Evolutionary conservation across 2,329 filamentous ascomycete genomes (phyloP).

Genomic region (Rugonectria rugulosa): DNA sequence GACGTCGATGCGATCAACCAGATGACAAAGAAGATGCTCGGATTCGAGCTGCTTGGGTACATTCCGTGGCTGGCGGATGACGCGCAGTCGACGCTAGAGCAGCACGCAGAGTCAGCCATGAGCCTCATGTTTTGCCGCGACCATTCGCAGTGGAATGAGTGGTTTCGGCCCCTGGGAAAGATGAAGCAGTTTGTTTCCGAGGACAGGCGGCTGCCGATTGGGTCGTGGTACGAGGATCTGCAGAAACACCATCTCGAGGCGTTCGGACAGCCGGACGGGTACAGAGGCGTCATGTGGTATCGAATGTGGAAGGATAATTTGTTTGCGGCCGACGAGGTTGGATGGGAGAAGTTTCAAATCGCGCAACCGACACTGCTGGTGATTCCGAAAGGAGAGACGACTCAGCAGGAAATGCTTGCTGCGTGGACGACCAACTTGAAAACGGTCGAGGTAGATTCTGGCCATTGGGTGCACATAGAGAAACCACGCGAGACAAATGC

Average conservation of each 20-base stretch:
- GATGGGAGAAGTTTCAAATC: conserved; percentile 24
- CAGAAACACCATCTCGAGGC: conserved; percentile 33
- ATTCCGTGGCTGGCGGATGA: conserved; percentile 38
- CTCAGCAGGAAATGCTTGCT: conserved; percentile 38
- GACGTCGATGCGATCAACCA: conserved; percentile 42
- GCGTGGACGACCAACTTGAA: conserved; percentile 45
- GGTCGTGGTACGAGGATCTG: conserved; percentile 38
- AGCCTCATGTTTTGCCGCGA: conserved; percentile 40
- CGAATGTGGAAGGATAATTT: conserved; percentile 42
- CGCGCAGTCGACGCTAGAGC: conserved; percentile 32
- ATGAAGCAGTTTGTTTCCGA: conserved; percentile 40
- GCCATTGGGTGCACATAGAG: conserved; percentile 48
- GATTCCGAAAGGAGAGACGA: conserved; percentile 21
- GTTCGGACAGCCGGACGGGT: conserved; percentile 35
- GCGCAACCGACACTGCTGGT: conserved; percentile 36
- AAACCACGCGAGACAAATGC: conserved; percentile 31
- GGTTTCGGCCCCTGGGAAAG: conserved; percentile 38
- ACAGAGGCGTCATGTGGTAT: conserved; percentile 44
- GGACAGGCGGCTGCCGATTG: conserved; percentile 30
- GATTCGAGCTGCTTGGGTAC: conserved; percentile 44
- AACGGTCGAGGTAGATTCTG: conserved; percentile 42
- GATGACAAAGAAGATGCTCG: conserved; percentile 40
- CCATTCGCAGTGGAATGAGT: conserved; percentile 32
- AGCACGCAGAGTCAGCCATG: conserved; percentile 37
- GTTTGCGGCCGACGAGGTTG: conserved; percentile 36